These are phyloP conservation scores for Kwoniella shivajii DNA, from an alignment of 1,284 basidiomycete genomes.

Conservation along the genomic window DNA sequence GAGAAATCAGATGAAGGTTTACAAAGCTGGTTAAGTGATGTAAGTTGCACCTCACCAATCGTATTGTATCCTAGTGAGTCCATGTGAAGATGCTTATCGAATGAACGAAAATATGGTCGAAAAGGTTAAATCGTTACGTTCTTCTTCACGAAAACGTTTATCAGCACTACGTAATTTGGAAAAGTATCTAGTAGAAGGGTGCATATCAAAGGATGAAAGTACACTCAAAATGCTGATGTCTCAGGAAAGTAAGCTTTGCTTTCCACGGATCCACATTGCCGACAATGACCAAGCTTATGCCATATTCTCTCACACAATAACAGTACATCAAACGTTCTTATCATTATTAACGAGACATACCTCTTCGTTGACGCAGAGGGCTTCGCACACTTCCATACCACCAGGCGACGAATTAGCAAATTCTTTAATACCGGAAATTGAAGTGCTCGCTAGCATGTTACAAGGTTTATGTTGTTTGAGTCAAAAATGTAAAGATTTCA, in stretches of 20 bases:
- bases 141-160: slow-evolving; percentile 30
- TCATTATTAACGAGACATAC: slow-evolving; percentile 40
- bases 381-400: slow-evolving; percentile 29
- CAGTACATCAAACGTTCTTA: slow-evolving; percentile 39
- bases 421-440: slow-evolving; percentile 38
- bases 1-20: slow-evolving; percentile 11
- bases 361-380: slow-evolving; percentile 31
- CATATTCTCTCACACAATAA: too few relatives aligned
- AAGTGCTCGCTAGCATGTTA: slow-evolving; percentile 63
- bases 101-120: background rate
- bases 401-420: slow-evolving; percentile 33
- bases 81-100: background rate
- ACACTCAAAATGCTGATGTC: slow-evolving; percentile 3
- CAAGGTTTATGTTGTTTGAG: slow-evolving; percentile 80
- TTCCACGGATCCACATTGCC: background rate
- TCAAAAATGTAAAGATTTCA: slow-evolving; percentile 65
- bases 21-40: slow-evolving; percentile 32
- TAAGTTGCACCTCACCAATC: slow-evolving; percentile 14
- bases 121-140: slow-evolving; percentile 34
- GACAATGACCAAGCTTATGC: background rate
- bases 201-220: background rate
- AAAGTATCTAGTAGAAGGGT: slow-evolving; percentile 17
- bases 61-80: background rate
- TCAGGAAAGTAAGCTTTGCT: slow-evolving; percentile 3
- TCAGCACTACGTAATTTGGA: slow-evolving; percentile 31